Evolutionary conservation across 2,329 filamentous ascomycete genomes (phyloP), one percentile per base, ranked within the genome.

Genomic region (Colletotrichum coccodes): DNA sequence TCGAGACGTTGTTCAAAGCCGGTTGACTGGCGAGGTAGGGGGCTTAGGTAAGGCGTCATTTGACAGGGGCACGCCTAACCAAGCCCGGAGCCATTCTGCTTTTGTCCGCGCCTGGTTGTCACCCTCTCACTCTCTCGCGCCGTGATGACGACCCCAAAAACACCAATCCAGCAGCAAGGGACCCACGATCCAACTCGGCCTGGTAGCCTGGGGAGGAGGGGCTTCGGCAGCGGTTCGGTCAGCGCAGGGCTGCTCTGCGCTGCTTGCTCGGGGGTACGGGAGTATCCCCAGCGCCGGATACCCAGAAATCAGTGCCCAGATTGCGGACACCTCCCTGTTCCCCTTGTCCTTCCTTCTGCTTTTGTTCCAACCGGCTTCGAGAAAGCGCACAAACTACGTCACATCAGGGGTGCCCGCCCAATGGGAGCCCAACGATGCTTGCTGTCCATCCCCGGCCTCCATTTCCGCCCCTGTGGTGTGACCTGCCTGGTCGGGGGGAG

Each of bases 301-400:
- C 64, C 64, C 64, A 68, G 64, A 59, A 68, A 58, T 38, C 64
- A 64, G 30, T 56, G 60, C 60, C 60, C 53, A 64, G 42, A 53
- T 53, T 64, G 60, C 60, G 52, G 64, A 67, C 34, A 44, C 54
- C 36, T 38, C 38, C 44, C 28, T 36, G 40, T 52, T 8, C 8
- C 21, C n/a, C n/a, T 32, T 42, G 16, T 44, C 59, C 30, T 57
- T 64, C 32, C 32, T 36, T 38, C 32, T 60, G 34, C 34, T 46
- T 32, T 59, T 58, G 53, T 65, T 65, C 65, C 38, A 68, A 65
- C 54, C 34, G 49, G 61, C 54, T 68, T 68, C 61, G 40, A 68
- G 61, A 68, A 68, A 47, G 58, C n/a, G n/a, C 12, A 1, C 3
- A 23, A 44, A 38, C 54, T 56, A 68, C 65, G 65, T 68, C 65